Evolutionary conservation across 768 basidiomycete genomes (phyloP).

Genomic region (Coprinopsis sp.): DNA sequence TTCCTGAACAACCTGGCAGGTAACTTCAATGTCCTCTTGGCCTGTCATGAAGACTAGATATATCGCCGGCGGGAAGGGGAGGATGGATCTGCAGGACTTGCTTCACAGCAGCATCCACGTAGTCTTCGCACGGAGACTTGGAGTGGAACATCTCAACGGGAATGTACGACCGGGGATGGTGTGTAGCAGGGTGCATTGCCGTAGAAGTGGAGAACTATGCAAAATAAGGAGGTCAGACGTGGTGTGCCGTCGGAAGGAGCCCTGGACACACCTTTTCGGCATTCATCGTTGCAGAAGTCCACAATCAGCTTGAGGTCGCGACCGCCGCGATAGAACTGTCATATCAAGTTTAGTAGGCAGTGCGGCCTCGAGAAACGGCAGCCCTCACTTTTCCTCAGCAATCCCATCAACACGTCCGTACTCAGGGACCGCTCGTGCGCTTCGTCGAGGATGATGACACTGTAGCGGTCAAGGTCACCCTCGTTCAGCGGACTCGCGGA

Average conservation of each 20-base stretch:
- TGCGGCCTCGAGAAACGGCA: not conserved
- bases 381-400: constrained; percentile 81
- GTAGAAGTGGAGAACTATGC: constrained; percentile 96
- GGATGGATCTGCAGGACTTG: constrained; percentile 97
- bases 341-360: constrained; percentile 1
- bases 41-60: constrained; percentile 99
- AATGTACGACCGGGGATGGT: constrained; percentile 92
- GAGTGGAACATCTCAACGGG: constrained; percentile 96
- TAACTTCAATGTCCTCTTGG: constrained; percentile 97
- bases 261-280: constrained; percentile 81
- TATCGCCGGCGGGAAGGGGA: constrained; percentile 88
- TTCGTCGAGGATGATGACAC: constrained; percentile 97
- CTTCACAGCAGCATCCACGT: constrained; percentile 97
- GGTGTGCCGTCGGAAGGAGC: not conserved
- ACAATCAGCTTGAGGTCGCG: constrained; percentile 95
- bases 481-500: constrained; percentile 98
- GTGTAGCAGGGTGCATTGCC: constrained; percentile 91
- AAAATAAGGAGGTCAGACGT: too few relatives aligned
- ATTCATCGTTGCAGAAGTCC: constrained; percentile 99
- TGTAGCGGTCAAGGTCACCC: constrained; percentile 96
- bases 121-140: constrained; percentile 98
- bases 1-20: constrained; percentile 91
- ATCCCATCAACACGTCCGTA: constrained; percentile 97
- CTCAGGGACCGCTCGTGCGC: constrained; percentile 97
- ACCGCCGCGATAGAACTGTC: constrained; percentile 77